Evolutionary conservation across 306 rosid species (phyloP).

Genomic region (Luffa aegyptiaca): DNA sequence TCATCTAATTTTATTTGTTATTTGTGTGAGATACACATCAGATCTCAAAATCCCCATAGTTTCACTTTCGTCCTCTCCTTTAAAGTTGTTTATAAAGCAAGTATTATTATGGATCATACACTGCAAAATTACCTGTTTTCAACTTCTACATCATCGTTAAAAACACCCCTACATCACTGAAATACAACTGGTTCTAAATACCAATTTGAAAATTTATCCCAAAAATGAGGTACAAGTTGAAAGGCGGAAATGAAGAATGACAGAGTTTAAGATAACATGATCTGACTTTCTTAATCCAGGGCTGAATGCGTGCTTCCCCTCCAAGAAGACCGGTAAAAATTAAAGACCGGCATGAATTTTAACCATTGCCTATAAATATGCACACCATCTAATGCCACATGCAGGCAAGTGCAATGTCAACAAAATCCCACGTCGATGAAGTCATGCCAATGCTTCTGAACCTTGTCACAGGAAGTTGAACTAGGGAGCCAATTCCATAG

Average conservation of each 20-base stretch:
- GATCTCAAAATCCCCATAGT: background rate
- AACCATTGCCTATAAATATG: background rate
- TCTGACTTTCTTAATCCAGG: background rate
- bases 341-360: background rate
- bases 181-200: background rate
- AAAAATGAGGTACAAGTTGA: background rate
- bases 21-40: background rate
- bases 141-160: background rate
- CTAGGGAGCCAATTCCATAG: constrained; percentile 31
- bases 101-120: background rate
- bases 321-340: background rate
- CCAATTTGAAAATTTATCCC: background rate
- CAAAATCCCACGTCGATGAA: background rate
- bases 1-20: constrained; percentile 28
- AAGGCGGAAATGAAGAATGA: background rate
- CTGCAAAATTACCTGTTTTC: background rate
- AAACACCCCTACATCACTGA: background rate
- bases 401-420: background rate
- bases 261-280: background rate
- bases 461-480: background rate
- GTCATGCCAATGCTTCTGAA: background rate
- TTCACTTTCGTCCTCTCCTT: background rate
- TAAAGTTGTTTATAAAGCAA: background rate
- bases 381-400: background rate
- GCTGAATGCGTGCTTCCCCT: background rate